Evolutionary conservation across 2,329 filamentous ascomycete genomes (phyloP), one percentile per base, ranked within the genome.

Genomic region (Davidsoniella virescens): DNA sequence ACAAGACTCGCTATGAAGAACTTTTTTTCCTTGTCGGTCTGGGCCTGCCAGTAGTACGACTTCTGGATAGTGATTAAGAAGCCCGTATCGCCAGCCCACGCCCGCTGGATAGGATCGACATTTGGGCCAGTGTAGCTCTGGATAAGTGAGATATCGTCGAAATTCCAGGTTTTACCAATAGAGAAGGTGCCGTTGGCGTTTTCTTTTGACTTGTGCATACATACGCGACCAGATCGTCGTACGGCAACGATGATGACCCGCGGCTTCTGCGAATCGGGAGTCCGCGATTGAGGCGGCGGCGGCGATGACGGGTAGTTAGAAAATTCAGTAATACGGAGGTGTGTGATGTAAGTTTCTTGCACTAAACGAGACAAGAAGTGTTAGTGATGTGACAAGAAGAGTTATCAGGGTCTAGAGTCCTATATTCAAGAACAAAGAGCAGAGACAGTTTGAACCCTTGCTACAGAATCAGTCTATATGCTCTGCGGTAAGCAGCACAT

Each of bases 121-220:
- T 70, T 66, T 17, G 76, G 64, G 41, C 80, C 73, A 5, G 78
- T 82, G 61, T 82, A 96, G 23, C 87, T 92, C 63, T 94, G 84
- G 56, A 98, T 84, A 43, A 76, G 73, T 4, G 76, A 75, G 45
- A 98, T 69, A 61, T 98, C 92, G 64, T 96, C 90, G 57, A 98
- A 75, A 62, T 88, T 84, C 92, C 92, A 98, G 3, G 92, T 94
- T 68, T 98, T 98, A 57, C 92, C 92, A 57, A 98, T 94, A 17
- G 90, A 96, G 65, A 95, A 98, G 20, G 85, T 80, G 51, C 87
- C 87, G 63, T 94, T 95, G 51, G 76, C 72, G 63, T 98, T 98
- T 67, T 98, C 92, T 59, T 94, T 82, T 52, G 87, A 90, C 66
- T 98, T 98, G 71, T 98, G 92, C 70, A 98, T 80, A 60, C 88